Conservation (phyloP, 108 stramenopile species). For the Bacterosira constricta region DNA sequence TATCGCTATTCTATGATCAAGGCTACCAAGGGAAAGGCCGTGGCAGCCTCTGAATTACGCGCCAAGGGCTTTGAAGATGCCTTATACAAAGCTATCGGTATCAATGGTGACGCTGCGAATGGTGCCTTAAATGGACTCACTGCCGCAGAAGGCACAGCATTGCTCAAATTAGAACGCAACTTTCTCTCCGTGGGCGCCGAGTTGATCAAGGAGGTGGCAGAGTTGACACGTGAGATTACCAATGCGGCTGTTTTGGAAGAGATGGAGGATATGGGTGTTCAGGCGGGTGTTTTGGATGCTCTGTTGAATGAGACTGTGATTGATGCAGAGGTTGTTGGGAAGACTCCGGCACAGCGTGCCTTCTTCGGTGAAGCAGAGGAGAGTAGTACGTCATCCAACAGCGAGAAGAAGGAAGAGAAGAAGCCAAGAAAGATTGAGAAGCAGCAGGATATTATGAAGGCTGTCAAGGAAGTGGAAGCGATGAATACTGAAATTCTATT, state of each 20-base stretch:
- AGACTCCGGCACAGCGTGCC: not conserved
- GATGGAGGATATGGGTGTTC: constrained; percentile 67
- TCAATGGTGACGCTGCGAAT: not conserved
- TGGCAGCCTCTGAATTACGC: constrained; percentile 65
- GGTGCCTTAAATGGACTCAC: constrained; percentile 3
- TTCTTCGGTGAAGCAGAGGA: not conserved
- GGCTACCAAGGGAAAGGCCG: constrained; percentile 73
- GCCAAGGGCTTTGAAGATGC: constrained; percentile 66
- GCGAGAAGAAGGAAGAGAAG: constrained; percentile 18
- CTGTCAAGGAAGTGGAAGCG: constrained; percentile 42
- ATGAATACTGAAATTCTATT: constrained; percentile 58
- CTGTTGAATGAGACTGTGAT: constrained; percentile 21
- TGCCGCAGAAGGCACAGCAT: constrained; percentile 48
- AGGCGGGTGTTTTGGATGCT: constrained; percentile 37
- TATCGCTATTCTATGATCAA: constrained; percentile 73
- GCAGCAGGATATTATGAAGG: constrained; percentile 32
- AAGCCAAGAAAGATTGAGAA: constrained; percentile 35
- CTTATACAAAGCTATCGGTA: constrained; percentile 41
- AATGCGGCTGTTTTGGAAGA: constrained; percentile 61
- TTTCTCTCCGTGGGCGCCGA: constrained; percentile 60
- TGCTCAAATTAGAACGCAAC: constrained; percentile 63
- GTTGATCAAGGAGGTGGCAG: constrained; percentile 37
- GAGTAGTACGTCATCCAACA: not conserved
- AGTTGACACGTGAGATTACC: constrained; percentile 56
- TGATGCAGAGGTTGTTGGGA: constrained; percentile 18